Percentiles rank a stretch among this genome's conserved stretches.
phyloP scores from a whole-genome alignment of 75 land plant species.

The Selaginella tamariscina region DNA sequence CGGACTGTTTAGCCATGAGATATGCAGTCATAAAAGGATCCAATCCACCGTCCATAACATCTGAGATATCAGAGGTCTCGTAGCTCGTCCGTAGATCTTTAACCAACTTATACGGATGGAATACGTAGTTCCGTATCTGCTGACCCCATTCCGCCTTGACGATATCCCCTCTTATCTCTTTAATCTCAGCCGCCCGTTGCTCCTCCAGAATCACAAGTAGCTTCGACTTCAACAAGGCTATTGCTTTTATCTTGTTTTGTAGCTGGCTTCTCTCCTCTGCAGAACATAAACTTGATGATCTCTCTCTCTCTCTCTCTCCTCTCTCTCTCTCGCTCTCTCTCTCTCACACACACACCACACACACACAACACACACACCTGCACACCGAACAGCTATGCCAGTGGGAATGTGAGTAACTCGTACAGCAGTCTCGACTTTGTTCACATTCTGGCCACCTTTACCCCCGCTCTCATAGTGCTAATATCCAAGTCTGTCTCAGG shows the following conservation, averaged over 20 bases:
- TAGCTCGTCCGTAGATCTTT: constrained; percentile 76
- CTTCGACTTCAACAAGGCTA: constrained; percentile 76
- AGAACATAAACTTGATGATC: constrained; percentile 6
- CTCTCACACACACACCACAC: no score
- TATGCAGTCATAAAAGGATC: constrained; percentile 71
- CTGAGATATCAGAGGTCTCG: constrained; percentile 68
- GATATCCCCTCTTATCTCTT: constrained; percentile 76
- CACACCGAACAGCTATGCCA: constrained; percentile 75
- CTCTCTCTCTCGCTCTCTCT: background rate
- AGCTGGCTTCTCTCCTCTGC: constrained; percentile 88
- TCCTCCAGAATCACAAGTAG: constrained; percentile 75
- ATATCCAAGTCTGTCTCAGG: constrained; percentile 91
- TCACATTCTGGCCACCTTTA: constrained; percentile 97
- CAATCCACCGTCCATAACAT: constrained; percentile 80
- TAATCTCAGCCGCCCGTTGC: constrained; percentile 88
- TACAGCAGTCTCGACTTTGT: constrained; percentile 96
- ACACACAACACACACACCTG: constrained; percentile 46
- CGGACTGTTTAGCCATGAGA: constrained; percentile 46
- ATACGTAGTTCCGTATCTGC: constrained; percentile 91
- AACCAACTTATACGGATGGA: constrained; percentile 95
- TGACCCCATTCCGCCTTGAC: constrained; percentile 99
- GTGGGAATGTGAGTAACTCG: constrained; percentile 96
- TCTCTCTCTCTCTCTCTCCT: background rate
- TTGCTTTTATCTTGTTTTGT: constrained; percentile 63
- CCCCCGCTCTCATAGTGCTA: constrained; percentile 69